A percentile compares a stretch with the other conserved stretches of the same genome.
phyloP scores from a whole-genome alignment of 805 yeast genomes.

The Monosporozyma yasuniensis region DNA sequence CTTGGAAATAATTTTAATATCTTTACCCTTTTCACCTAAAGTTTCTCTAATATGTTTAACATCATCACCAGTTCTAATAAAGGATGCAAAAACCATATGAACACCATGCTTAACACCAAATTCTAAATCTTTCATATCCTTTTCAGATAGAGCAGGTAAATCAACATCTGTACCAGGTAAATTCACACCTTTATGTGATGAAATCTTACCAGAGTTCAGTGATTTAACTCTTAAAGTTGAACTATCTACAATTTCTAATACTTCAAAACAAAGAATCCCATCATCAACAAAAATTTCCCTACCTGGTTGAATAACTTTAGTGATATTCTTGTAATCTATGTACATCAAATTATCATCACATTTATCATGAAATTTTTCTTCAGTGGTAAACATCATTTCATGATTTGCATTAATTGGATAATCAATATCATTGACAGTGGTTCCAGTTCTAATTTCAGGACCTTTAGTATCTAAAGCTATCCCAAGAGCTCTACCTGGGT shows the following conservation, averaged over 20 bases:
- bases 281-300: constrained; percentile 91
- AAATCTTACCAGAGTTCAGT: constrained; percentile 89
- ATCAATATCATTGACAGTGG: constrained; percentile 70
- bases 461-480: constrained; percentile 99
- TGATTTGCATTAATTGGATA: constrained; percentile 76
- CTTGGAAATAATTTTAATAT: constrained; percentile 92
- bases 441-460: constrained; percentile 98
- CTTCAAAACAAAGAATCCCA: constrained; percentile 94
- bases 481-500: constrained; percentile 93
- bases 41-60: constrained; percentile 83
- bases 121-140: constrained; percentile 82
- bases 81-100: constrained; percentile 97
- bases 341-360: constrained; percentile 78
- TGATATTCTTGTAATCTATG: constrained; percentile 91
- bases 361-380: constrained; percentile 58
- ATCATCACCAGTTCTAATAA: constrained; percentile 91
- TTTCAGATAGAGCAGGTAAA: constrained; percentile 93
- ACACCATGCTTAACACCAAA: constrained; percentile 97
- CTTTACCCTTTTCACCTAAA: constrained; percentile 92
- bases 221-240: constrained; percentile 77
- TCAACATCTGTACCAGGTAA: constrained; percentile 98
- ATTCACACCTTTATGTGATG: constrained; percentile 98
- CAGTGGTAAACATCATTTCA: constrained; percentile 89
- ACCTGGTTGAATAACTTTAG: constrained; percentile 84
- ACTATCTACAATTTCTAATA: constrained; percentile 69